Evolutionary conservation across 805 yeast genomes (phyloP), one percentile per base, ranked within the genome.

Genomic region (Teunomyces funiuensis): DNA sequence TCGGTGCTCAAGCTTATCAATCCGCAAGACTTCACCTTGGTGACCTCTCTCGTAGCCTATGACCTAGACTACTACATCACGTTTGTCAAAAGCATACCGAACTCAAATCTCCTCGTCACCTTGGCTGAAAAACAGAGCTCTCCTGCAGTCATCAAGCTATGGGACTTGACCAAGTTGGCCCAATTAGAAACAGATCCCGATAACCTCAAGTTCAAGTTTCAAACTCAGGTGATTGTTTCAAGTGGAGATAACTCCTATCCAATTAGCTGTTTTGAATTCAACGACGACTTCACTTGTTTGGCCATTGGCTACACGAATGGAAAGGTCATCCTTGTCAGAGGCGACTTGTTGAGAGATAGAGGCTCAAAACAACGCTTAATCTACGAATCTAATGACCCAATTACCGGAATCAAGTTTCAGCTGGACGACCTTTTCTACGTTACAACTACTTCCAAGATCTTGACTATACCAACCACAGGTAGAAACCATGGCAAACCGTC

Each of bases 281-380:
- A 81, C 11, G 50, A 60, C 1, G 81, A 77, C 44, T 76, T 83
- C 45, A 73, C 87, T 2, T 77, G 86, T 25, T 59, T 85, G 5
- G 90, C 85, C 0, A 65, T 87, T 34, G 96, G 96, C 0, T 87
- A 80, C 52, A 83, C 90, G 10, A 84, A 89, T 59, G 99, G 99
- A 2, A 73, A 80, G 15, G 88, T 90, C 2, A 68, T 90, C 2
- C 65, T 90, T 5, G 78, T 90, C 0, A 67, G 98, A 47, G 99
- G 99, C 6, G 98, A 93, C 60, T 61, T 93, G 23, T 50, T 88
- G 5, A 79, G 89, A 51, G 99, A 93, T 56, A 69, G 96, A 44
- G 98, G 98, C 0, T 81, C 96, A 7, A 78, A 93, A 49, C 98
- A 91, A 54, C 69, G 97, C 20, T 60, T 84, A 0, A 81, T 90